Evolutionary conservation across 2,329 filamentous ascomycete species (phyloP).

Genomic region (Scortechinia acanthostroma): DNA sequence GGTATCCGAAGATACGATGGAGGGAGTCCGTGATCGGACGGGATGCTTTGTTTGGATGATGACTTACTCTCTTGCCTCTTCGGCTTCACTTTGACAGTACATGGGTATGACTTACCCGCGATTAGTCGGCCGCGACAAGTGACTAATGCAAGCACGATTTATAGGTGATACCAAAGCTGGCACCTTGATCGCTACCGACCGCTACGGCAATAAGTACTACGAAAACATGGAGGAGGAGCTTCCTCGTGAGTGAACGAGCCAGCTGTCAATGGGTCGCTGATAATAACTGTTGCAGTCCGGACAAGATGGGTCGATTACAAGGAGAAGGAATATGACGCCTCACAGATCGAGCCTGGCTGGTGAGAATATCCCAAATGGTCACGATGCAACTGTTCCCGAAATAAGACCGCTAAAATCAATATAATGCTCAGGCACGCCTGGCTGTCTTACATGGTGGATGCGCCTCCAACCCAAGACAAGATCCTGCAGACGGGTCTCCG

Average conservation of each 20-base stretch:
- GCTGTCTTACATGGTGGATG: conserved; percentile 90
- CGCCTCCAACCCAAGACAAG: conserved; percentile 72
- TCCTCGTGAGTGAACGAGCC: conserved; percentile 47
- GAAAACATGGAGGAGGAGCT: conserved; percentile 85
- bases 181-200: conserved; percentile 74
- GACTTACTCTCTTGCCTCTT: conserved; percentile 6
- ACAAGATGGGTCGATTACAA: conserved; percentile 98
- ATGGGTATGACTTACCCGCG: conserved; percentile 34
- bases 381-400: too few relatives aligned
- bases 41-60: too few relatives aligned
- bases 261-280: not conserved
- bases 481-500: conserved; percentile 56
- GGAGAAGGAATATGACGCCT: conserved; percentile 75
- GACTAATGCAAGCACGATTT: conserved; percentile 2
- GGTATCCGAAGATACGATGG: too few relatives aligned
- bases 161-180: conserved; percentile 94
- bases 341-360: conserved; percentile 83
- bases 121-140: not conserved
- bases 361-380: not conserved
- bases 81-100: conserved; percentile 39
- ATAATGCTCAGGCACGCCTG: conserved; percentile 68
- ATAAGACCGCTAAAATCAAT: not conserved
- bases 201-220: conserved; percentile 94
- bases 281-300: conserved; percentile 50
- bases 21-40: too few relatives aligned